phyloP scores from a whole-genome alignment of 805 yeast species.

The Candida patagonica region DNA sequence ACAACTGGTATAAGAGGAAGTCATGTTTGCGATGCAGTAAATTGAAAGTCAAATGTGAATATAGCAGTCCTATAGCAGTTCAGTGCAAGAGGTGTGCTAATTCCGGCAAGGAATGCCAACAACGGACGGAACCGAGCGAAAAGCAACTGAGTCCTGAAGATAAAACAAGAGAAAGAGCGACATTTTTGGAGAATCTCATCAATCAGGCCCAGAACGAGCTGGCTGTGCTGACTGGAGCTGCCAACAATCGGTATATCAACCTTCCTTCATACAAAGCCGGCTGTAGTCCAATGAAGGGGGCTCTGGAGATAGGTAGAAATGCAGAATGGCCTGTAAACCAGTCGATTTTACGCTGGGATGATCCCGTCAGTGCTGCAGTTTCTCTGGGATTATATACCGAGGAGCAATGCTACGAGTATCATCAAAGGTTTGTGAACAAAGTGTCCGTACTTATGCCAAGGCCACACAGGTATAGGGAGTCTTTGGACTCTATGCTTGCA shows the following conservation, averaged over 20 bases:
- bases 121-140: not conserved
- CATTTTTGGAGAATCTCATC: not conserved
- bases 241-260: too few relatives aligned
- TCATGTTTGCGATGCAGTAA: conserved; percentile 19
- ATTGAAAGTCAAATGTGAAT: conserved; percentile 18
- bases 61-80: conserved; percentile 8
- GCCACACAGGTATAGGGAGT: conserved; percentile 1
- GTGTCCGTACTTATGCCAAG: conserved; percentile 6
- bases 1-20: conserved; percentile 4
- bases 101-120: conserved; percentile 11
- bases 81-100: conserved; percentile 17
- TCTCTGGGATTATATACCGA: conserved; percentile 9
- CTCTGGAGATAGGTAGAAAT: not conserved
- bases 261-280: too few relatives aligned
- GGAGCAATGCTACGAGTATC: conserved; percentile 5
- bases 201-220: not conserved
- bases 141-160: not conserved
- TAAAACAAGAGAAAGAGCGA: not conserved
- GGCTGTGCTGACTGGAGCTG: not conserved
- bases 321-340: not conserved
- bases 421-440: conserved; percentile 4
- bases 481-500: conserved; percentile 1
- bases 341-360: not conserved
- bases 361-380: conserved; percentile 9
- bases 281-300: not conserved